Evolutionary conservation across 2,329 filamentous ascomycete genomes (phyloP).

Genomic region (Alternaria burnsii): DNA sequence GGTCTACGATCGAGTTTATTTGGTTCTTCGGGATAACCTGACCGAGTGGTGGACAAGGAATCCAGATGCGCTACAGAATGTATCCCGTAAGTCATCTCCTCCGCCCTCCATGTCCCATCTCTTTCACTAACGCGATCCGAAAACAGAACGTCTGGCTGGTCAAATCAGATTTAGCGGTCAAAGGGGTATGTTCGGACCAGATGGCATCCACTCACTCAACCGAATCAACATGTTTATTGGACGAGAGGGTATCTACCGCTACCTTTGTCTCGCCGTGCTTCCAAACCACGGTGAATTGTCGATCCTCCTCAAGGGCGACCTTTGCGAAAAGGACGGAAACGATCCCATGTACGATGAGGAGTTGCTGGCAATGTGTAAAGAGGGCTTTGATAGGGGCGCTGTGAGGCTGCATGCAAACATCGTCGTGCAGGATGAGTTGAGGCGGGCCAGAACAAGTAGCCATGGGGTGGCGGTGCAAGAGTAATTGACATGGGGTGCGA

Average conservation of each 20-base stretch:
- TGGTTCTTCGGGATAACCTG: constrained; percentile 3
- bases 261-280: constrained; percentile 14
- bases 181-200: constrained; percentile 12
- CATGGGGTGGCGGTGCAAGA: no score
- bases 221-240: constrained; percentile 16
- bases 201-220: constrained; percentile 4
- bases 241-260: constrained; percentile 9
- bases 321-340: constrained; percentile 3
- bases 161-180: background rate
- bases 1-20: constrained; percentile 7
- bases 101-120: background rate
- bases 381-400: constrained; percentile 11
- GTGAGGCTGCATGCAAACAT: background rate
- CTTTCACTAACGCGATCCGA: background rate
- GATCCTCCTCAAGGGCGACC: constrained; percentile 11
- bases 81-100: constrained; percentile 1
- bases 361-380: constrained; percentile 6
- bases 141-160: background rate
- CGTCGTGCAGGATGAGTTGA: background rate
- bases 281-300: background rate
- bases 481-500: background rate
- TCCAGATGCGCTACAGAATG: background rate
- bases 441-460: no score
- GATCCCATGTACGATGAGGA: constrained; percentile 11
- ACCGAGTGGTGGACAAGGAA: background rate